Conservation (phyloP, 495 filamentous ascomycete species). For the Podospora sp. region DNA sequence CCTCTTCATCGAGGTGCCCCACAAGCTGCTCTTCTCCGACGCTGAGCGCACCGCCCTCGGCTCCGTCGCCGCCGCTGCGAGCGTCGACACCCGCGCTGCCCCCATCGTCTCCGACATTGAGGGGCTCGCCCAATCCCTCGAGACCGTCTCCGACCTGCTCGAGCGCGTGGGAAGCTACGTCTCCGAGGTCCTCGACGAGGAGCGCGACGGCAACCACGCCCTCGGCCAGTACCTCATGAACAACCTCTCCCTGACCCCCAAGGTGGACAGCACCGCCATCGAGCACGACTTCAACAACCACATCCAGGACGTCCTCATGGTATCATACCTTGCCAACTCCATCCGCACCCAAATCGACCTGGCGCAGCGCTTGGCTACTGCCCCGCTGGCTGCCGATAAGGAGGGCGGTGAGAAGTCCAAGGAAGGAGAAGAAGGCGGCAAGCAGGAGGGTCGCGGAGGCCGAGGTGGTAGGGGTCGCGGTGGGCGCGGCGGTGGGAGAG, state of each 20-base stretch:
- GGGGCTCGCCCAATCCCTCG: slow-evolving; percentile 76
- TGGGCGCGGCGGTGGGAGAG: slow-evolving; percentile 42
- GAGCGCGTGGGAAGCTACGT: slow-evolving; percentile 91
- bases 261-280: slow-evolving; percentile 85
- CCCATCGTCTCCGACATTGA: slow-evolving; percentile 84
- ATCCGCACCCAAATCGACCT: slow-evolving; percentile 99
- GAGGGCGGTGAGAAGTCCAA: slow-evolving; percentile 49
- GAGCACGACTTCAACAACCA: slow-evolving; percentile 99
- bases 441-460: slow-evolving; percentile 40
- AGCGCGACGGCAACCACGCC: slow-evolving; percentile 70
- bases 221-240: slow-evolving; percentile 94
- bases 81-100: slow-evolving; percentile 70
- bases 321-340: slow-evolving; percentile 96
- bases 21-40: slow-evolving; percentile 83
- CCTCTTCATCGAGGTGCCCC: slow-evolving; percentile 92
- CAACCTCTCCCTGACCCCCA: slow-evolving; percentile 86
- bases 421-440: slow-evolving; percentile 38
- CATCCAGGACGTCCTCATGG: slow-evolving; percentile 95
- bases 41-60: slow-evolving; percentile 92
- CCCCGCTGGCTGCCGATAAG: slow-evolving; percentile 67
- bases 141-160: slow-evolving; percentile 82
- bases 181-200: slow-evolving; percentile 70
- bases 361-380: slow-evolving; percentile 88
- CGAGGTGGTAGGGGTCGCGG: slow-evolving; percentile 43
- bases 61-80: slow-evolving; percentile 78